Percentiles rank a stretch among this genome's conserved stretches.
Evolutionary conservation across 148 eudicot species (phyloP).

Genomic region (Pouteria glomerata): DNA sequence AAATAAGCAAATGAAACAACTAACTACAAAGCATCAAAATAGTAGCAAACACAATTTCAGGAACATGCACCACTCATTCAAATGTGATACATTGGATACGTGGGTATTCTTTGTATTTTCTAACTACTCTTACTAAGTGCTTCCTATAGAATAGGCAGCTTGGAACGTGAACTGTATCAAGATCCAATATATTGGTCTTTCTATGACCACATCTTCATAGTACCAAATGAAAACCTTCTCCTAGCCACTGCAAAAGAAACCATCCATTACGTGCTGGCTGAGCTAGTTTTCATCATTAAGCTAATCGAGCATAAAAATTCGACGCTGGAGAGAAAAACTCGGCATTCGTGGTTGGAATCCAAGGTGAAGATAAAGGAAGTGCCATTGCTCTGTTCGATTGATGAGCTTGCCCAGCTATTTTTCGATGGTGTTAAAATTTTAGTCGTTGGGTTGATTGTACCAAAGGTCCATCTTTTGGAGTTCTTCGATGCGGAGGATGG

Average conservation of each 20-base stretch:
- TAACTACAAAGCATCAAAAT: no score
- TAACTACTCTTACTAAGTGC: no score
- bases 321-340: neutral
- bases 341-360: slow-evolving; percentile 1
- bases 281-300: slow-evolving; percentile 11
- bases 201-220: slow-evolving; percentile 8
- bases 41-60: no score
- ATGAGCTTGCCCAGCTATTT: slow-evolving; percentile 13
- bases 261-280: slow-evolving; percentile 9
- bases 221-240: slow-evolving; percentile 12
- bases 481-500: slow-evolving; percentile 14
- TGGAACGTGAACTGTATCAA: no score
- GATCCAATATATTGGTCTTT: slow-evolving; percentile 12
- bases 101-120: no score
- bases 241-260: slow-evolving; percentile 14
- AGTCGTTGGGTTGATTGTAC: slow-evolving; percentile 33
- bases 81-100: no score
- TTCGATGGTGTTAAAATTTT: slow-evolving; percentile 36
- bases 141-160: no score
- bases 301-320: slow-evolving; percentile 10
- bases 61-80: no score
- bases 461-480: slow-evolving; percentile 25
- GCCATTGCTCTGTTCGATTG: slow-evolving; percentile 25
- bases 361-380: slow-evolving; percentile 11
- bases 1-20: no score